phyloP scores from a whole-genome alignment of 768 basidiomycete species.

The Gymnopilus junonius region DNA sequence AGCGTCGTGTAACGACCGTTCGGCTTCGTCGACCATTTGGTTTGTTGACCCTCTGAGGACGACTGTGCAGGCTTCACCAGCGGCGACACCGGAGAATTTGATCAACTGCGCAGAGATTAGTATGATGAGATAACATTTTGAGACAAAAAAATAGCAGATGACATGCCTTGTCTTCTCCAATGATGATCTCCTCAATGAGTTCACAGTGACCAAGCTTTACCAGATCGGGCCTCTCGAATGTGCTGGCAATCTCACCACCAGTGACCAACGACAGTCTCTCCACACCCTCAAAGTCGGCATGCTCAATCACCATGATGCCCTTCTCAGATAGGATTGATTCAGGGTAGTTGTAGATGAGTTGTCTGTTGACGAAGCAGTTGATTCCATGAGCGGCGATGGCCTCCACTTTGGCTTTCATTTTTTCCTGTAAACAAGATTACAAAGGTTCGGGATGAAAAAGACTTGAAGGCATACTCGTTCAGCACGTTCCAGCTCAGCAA shows the following conservation, averaged over 20 bases:
- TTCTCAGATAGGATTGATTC: slow-evolving; percentile 94
- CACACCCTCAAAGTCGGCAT: slow-evolving; percentile 99
- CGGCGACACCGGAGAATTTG: slow-evolving; percentile 99
- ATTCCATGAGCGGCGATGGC: slow-evolving; percentile 94
- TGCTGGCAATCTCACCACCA: slow-evolving; percentile 96
- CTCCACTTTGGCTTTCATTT: slow-evolving; percentile 99
- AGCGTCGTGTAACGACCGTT: slow-evolving; percentile 96
- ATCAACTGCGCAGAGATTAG: slow-evolving; percentile 68
- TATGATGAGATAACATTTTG: background rate
- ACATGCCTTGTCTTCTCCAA: slow-evolving; percentile 95
- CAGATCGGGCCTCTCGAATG: slow-evolving; percentile 90
- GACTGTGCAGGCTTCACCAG: slow-evolving; percentile 97
- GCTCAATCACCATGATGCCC: slow-evolving; percentile 96
- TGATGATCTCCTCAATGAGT: slow-evolving; percentile 97
- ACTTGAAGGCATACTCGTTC: slow-evolving; percentile 61
- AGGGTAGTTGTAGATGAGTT: slow-evolving; percentile 99
- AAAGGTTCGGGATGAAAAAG: background rate
- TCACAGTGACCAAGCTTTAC: slow-evolving; percentile 95
- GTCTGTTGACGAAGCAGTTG: slow-evolving; percentile 97
- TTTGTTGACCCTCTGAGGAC: slow-evolving; percentile 96
- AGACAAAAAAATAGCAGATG: background rate
- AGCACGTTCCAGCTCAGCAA: slow-evolving; percentile 97
- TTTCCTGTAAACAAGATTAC: slow-evolving; percentile 64
- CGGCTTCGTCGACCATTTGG: slow-evolving; percentile 99
- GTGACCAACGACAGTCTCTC: slow-evolving; percentile 95